phyloP scores from a whole-genome alignment of 1,284 basidiomycete species.

The Rhodotorula glutinis region DNA sequence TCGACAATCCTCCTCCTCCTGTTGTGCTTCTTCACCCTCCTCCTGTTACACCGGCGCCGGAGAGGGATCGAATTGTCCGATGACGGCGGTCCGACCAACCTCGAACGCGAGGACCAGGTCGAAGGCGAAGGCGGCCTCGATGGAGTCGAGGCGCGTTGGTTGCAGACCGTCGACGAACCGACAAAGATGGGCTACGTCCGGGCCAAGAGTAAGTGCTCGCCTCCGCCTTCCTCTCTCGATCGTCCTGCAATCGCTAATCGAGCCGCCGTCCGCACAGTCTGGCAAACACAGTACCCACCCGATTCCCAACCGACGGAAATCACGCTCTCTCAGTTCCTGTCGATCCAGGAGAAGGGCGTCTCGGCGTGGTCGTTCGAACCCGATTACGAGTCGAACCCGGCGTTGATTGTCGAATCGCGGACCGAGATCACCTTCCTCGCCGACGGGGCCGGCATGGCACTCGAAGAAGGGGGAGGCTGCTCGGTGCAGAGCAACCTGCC shows the following conservation, averaged over 20 bases:
- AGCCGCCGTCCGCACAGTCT: constrained; percentile 59
- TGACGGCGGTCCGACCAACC: constrained; percentile 86
- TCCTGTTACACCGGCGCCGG: constrained; percentile 68
- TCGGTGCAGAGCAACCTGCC: constrained; percentile 92
- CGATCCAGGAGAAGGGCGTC: constrained; percentile 96
- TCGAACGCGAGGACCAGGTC: constrained; percentile 72
- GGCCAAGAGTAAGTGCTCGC: constrained; percentile 72
- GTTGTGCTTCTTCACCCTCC: constrained; percentile 79
- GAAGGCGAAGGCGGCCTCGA: constrained; percentile 83
- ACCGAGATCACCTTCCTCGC: constrained; percentile 89
- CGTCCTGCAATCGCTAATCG: background rate
- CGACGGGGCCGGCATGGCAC: constrained; percentile 61
- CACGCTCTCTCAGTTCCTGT: constrained; percentile 91
- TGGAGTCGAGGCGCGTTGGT: constrained; percentile 86
- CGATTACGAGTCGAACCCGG: constrained; percentile 81
- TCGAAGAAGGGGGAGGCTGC: constrained; percentile 53
- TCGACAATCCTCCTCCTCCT: constrained; percentile 89
- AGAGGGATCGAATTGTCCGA: constrained; percentile 55
- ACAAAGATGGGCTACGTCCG: constrained; percentile 71
- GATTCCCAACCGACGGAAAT: constrained; percentile 92
- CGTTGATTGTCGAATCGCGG: constrained; percentile 82
- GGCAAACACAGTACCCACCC: constrained; percentile 84
- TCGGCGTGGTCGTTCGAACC: constrained; percentile 97
- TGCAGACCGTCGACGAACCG: constrained; percentile 72
- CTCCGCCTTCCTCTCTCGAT: too few species aligned